Evolutionary conservation across 805 yeast species (phyloP).

Genomic region (Teunomyces tritomae): DNA sequence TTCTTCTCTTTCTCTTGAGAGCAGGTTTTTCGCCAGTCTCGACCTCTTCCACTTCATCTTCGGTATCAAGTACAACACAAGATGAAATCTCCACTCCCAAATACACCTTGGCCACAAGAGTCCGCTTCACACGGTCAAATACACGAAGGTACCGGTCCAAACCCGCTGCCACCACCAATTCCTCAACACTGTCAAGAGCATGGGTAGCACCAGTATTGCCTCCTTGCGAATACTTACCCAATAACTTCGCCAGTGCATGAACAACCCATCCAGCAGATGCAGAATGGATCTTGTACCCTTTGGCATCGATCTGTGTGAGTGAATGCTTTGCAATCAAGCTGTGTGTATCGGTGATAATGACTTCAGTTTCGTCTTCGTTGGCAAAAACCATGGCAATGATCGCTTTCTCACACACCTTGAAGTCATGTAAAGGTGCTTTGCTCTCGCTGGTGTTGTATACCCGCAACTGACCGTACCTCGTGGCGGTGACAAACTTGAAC

Average conservation of each 20-base stretch:
- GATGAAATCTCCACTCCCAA: constrained; percentile 67
- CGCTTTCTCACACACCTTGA: constrained; percentile 55
- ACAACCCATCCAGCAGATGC: constrained; percentile 47
- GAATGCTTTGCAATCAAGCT: constrained; percentile 57
- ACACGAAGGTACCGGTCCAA: constrained; percentile 84
- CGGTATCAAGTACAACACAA: constrained; percentile 50
- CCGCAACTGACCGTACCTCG: constrained; percentile 75
- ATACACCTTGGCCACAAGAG: constrained; percentile 67
- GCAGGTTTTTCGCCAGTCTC: constrained; percentile 8
- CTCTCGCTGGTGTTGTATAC: constrained; percentile 68
- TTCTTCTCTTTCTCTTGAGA: constrained; percentile 21
- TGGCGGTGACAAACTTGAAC: constrained; percentile 60
- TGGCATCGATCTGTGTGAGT: constrained; percentile 31
- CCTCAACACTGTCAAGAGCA: constrained; percentile 49
- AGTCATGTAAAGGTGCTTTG: constrained; percentile 61
- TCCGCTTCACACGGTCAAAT: constrained; percentile 59
- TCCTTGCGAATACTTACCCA: constrained; percentile 59
- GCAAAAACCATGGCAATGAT: constrained; percentile 42
- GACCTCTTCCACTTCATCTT: constrained; percentile 33
- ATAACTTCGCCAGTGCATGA: constrained; percentile 47
- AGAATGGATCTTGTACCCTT: constrained; percentile 35
- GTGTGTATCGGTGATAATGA: constrained; percentile 73
- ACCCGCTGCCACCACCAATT: constrained; percentile 72
- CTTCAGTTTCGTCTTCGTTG: constrained; percentile 31
- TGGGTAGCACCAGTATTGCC: constrained; percentile 70